Conservation (phyloP, 78 protist species). For the Acrasis kona region DNA sequence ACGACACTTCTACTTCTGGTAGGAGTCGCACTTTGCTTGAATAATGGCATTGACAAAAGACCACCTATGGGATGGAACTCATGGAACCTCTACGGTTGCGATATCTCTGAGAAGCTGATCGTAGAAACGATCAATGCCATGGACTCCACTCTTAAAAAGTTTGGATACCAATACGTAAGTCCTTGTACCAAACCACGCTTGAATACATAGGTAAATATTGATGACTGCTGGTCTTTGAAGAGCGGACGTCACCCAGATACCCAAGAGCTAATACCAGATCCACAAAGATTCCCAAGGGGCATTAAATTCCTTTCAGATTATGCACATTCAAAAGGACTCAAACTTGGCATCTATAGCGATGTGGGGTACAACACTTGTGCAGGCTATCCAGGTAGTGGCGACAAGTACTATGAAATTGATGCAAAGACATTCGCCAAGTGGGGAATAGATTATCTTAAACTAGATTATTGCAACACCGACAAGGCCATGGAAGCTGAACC, state of each 20-base stretch:
- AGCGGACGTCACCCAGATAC: neutral
- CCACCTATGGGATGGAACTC: conserved; percentile 28
- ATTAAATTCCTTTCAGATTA: conserved; percentile 60
- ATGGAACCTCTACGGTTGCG: too few species aligned
- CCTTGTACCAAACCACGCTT: too few species aligned
- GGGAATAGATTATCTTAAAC: conserved; percentile 34
- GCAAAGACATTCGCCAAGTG: conserved; percentile 37
- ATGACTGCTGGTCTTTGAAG: conserved; percentile 32
- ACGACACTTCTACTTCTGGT: too few species aligned
- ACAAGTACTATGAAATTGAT: conserved; percentile 9
- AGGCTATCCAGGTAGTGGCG: neutral
- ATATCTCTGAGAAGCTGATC: too few species aligned
- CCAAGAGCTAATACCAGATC: conserved; percentile 36
- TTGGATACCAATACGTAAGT: too few species aligned
- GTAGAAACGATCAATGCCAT: too few species aligned
- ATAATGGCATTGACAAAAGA: neutral
- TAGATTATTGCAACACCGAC: conserved; percentile 3
- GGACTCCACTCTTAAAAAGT: too few species aligned
- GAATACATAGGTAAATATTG: conserved; percentile 45
- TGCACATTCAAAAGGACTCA: conserved; percentile 51
- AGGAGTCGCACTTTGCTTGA: neutral
- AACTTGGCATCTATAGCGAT: conserved; percentile 64
- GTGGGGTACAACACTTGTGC: conserved; percentile 60
- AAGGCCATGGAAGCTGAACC: neutral
- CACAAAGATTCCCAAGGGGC: conserved; percentile 64